Evolutionary conservation across 1,139 yeast genomes (phyloP).

Genomic region (Zygosaccharomyces sapae): DNA sequence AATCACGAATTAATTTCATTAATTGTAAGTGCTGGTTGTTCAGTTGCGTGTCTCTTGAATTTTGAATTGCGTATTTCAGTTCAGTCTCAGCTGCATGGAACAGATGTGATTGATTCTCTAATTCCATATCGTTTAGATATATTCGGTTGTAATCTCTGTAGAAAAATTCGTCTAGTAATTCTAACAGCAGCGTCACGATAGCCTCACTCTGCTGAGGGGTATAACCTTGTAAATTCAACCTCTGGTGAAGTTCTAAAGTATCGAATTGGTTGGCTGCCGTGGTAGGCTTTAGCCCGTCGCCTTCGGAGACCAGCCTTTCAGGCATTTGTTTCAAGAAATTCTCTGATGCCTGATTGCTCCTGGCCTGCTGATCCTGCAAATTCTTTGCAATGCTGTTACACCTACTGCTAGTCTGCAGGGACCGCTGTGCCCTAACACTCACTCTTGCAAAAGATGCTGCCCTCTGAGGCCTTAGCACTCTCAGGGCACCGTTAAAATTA

Average conservation of each 20-base stretch:
- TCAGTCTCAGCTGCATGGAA: conserved; percentile 94
- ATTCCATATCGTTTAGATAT: conserved; percentile 62
- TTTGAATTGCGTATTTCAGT: conserved; percentile 70
- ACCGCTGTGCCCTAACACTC: conserved; percentile 1
- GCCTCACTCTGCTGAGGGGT: conserved; percentile 51
- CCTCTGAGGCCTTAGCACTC: not conserved
- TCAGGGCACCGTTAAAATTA: not conserved
- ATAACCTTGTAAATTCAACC: conserved; percentile 42
- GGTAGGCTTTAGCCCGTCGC: conserved; percentile 30
- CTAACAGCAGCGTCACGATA: conserved; percentile 48
- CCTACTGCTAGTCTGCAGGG: not conserved
- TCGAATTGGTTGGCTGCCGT: conserved; percentile 34
- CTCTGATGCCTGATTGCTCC: conserved; percentile 3
- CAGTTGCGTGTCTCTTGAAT: conserved; percentile 66
- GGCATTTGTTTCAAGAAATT: conserved; percentile 30
- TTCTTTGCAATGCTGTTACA: not conserved
- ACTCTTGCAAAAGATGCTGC: not conserved
- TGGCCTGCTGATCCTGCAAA: not conserved
- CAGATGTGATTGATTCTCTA: conserved; percentile 80
- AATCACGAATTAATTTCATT: conserved; percentile 60
- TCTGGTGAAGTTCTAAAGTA: conserved; percentile 32
- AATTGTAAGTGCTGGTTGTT: conserved; percentile 67
- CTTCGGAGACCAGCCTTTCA: conserved; percentile 30
- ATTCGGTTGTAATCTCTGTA: conserved; percentile 50
- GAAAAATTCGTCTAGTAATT: conserved; percentile 52